Base-by-base conservation (phyloP, 73 alveolate genomes). In the Paramecium octaurelia region DNA sequence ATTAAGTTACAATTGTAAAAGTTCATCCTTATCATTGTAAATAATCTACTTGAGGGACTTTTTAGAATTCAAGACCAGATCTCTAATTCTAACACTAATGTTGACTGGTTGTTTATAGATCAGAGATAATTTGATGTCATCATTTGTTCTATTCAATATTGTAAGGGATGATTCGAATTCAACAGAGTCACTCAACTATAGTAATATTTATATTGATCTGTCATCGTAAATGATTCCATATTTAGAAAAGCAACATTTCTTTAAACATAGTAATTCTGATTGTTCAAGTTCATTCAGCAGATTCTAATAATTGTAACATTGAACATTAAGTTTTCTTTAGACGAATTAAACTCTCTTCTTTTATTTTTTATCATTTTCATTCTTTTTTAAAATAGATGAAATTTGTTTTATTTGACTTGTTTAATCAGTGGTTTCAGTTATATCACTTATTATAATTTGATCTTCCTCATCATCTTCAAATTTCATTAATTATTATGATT, bases 171-270 rank as follows among this genome's bases (percentile, higher is more conserved):
- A 27, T 24, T 64, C 84, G 31, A 64, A 64, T 34, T 64, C 84
- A 64, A 64, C 84, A 27, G 42, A 12, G 12, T 64, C 84, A 31
- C 27, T 31, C 42, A 64, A 9, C 24, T 64, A 34, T 12, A 64
- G 14, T 34, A 64, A 64, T 64, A 64, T 64, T 64, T 64, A 18
- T 27, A 64, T 34, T 23, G 84, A 64, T 64, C 84, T 20, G 31
- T 64, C 84, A 64, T 64, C 84, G 31, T 31, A 64, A 23, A 64
- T 64, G 6, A 64, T 64, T 34, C 84, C 84, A 10, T 31, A 64
- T 64, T 64, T 64, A 27, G 84, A 64, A 64, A 64, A 64, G 24
- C 84, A 64, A 24, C 84, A 64, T 64, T 64, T 64, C n/a, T 64
- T 64, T 64, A 64, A 64, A 64, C 10, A 64, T 64, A 0, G 4